Base-by-base conservation (phyloP, 352 stramenopile species). In the Phytopythium helicoides region DNA sequence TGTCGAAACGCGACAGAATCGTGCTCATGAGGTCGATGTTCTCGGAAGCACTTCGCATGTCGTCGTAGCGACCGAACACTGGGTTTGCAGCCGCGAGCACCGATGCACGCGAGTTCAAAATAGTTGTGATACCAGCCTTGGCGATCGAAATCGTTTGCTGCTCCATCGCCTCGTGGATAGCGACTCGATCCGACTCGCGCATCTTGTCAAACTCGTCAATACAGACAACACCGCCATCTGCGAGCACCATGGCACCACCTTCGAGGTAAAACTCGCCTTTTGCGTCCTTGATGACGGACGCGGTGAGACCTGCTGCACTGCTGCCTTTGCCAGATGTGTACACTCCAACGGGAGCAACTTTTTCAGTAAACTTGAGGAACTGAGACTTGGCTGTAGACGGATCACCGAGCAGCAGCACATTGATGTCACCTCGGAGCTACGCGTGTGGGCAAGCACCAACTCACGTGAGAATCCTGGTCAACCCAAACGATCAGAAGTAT, bases 101-200 rank as follows among this genome's bases (percentile, higher is more conserved):
- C 16, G 86, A 94, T 10, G 83, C 72, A 12, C 96, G 79, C 21
- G 82, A 98, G 68, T 99, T 99, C 18, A 99, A 76, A 41, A 99
- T 97, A 1, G 97, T 99, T 1, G 96, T 99, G 63, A 99, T 99
- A 26, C 97, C 97, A 6, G 97, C 97, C 58, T 99, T 99, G 12
- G 97, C 97, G 40, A 99, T 95, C 48, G 92, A 98, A 56, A 99
- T 99, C 6, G 97, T 99, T 63, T 99, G 97, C 70, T 99, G 97
- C 71, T 99, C 97, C 97, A 99, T 99, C 10, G 97, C 97, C 73
- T 99, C 97, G 70, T 99, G 97, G 60, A 99, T 99, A 36, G 97
- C 97, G 8, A 99, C 96, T 40, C 97, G 88, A 72, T 99, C 89
- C 14, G 82, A 85, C 58, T 96, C 87, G 34, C 86, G 71, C 87